Evolutionary conservation across 169 alveolate species (phyloP).

Genomic region (Toxoplasma gondii): DNA sequence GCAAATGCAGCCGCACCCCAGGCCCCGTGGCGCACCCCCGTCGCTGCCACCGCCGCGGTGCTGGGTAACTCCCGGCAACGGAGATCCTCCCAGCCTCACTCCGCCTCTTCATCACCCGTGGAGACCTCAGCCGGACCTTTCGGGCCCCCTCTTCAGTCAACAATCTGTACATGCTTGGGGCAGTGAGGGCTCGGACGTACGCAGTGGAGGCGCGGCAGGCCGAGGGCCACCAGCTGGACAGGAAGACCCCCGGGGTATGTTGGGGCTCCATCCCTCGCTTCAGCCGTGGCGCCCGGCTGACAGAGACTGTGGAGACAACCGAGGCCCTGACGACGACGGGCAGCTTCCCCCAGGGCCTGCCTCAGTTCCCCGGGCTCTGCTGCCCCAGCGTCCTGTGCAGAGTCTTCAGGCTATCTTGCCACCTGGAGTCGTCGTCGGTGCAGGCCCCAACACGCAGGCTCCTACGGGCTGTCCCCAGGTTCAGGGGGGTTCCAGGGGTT

Average conservation of each 20-base stretch:
- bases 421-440: not conserved
- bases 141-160: not conserved
- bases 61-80: not conserved
- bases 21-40: not conserved
- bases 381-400: not conserved
- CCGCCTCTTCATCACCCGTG: conserved; percentile 6
- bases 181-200: not conserved
- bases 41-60: not conserved
- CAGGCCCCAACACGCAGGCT: not conserved
- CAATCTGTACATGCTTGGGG: not conserved
- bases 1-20: conserved; percentile 19
- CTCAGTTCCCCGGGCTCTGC: not conserved
- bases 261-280: not conserved
- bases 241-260: not conserved
- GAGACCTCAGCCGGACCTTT: not conserved
- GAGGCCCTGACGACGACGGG: not conserved
- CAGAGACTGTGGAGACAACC: not conserved
- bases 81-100: not conserved
- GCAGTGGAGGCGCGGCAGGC: not conserved
- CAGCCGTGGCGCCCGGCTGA: not conserved
- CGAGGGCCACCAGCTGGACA: not conserved
- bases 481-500: not conserved
- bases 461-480: not conserved
- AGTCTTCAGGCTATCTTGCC: not conserved
- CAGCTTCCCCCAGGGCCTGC: not conserved